Evolutionary conservation across 306 rosid species (phyloP), one percentile per base, ranked within the genome.

Genomic region (Vigna mungo): DNA sequence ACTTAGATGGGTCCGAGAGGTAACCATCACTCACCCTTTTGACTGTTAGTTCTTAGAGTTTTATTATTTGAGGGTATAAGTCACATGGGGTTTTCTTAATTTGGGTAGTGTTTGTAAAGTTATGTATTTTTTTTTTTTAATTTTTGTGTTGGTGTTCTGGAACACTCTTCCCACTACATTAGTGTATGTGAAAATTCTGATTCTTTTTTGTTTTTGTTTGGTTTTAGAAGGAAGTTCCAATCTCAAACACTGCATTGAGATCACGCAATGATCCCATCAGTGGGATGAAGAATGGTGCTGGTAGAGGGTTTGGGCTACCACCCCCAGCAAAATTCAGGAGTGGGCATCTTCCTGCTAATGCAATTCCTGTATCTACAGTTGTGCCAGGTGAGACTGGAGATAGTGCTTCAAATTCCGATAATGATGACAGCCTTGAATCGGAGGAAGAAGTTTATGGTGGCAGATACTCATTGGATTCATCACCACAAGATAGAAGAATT

Each of bases 1-100:
- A 36, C 87, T 92, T 83, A 89, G 97, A 36, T 95, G 99, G 99
- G 97, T 87, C 61, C 81, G 85, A 85, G 96, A 95, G 97, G 99
- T 90, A 32, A 69, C 71, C 16, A 56, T 75, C 66, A 46, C 77
- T 27, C 32, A 30, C 4, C 34, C 34, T 30, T 30, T 30, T 30
- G 34, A 30, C 34, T 30, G 34, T 30, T 30, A 30, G 34, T 30
- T 30, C 7, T 64, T 48, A 7, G 25, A 9, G 13, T 47, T 80
- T 72, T 20, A 36, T 43, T 43, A 34, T 34, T 66, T 67, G 20
- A 2, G 51, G 36, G 32, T 51, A 25, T 9, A 9, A 30, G 2
- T 12, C 12, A 23, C 72, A 58, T 85, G 88, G 74, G 78, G 23
- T 44, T 80, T 49, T 82, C 21, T 46, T 72, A 51, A 23, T 41